Percentiles rank a stretch among this genome's conserved stretches.
Evolutionary conservation across 768 basidiomycete species (phyloP).

Genomic region (Auriculariales sp.): DNA sequence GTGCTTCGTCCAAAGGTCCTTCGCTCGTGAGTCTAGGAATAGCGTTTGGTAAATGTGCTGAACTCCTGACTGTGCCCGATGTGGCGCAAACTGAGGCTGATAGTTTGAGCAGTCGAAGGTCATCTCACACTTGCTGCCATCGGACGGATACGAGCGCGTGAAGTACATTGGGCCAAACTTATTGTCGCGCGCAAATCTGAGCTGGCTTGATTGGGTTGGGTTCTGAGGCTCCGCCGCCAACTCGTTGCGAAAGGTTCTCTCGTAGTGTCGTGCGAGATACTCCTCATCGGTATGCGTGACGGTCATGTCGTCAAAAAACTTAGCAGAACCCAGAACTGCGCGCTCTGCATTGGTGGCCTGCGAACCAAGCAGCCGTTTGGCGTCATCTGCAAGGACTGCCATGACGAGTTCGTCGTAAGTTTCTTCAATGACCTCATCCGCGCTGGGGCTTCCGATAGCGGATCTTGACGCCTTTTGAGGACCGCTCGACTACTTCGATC

Average conservation of each 20-base stretch:
- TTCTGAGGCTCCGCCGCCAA: conserved; percentile 14
- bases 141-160: conserved; percentile 27
- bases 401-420: conserved; percentile 31
- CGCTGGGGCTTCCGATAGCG: too few species aligned
- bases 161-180: conserved; percentile 32
- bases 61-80: conserved; percentile 8
- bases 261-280: conserved; percentile 27
- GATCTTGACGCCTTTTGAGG: neutral
- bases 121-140: conserved; percentile 36
- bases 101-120: conserved; percentile 35
- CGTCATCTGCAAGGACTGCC: conserved; percentile 28
- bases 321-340: conserved; percentile 27
- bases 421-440: conserved; percentile 17
- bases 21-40: conserved; percentile 26
- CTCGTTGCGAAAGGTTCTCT: conserved; percentile 16
- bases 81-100: conserved; percentile 26
- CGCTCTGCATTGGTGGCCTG: conserved; percentile 24
- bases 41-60: conserved; percentile 37
- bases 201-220: conserved; percentile 17
- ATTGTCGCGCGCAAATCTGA: conserved; percentile 17
- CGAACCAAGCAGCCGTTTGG: conserved; percentile 25
- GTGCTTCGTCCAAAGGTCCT: conserved; percentile 25
- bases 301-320: conserved; percentile 24
- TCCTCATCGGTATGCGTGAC: conserved; percentile 14
- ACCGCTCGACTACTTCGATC: conserved; percentile 1